These are phyloP conservation scores for Trichoderma pleuroti DNA, from an alignment of 2,329 filamentous ascomycete genomes.

Conservation along the genomic window DNA sequence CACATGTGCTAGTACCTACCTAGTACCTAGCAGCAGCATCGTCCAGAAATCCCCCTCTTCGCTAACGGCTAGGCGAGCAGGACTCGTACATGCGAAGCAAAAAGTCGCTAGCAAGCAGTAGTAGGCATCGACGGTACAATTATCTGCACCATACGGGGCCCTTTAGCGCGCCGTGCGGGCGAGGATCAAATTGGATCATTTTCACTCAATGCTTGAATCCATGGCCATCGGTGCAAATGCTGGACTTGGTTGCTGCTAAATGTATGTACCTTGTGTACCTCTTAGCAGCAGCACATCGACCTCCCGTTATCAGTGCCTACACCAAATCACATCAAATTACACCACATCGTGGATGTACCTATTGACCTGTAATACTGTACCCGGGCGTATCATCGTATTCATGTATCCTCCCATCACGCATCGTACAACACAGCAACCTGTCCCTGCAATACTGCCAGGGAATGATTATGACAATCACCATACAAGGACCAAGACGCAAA, in stretches of 20 bases:
- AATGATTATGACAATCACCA: neutral
- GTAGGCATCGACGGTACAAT: neutral
- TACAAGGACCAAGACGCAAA: too few relatives aligned
- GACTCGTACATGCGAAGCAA: neutral
- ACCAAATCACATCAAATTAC: neutral
- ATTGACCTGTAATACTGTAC: neutral
- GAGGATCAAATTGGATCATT: constrained; percentile 3
- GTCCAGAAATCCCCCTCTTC: neutral
- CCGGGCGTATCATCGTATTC: neutral
- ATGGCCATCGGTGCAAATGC: neutral
- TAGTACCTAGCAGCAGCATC: neutral
- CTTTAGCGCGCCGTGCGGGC: constrained; percentile 12
- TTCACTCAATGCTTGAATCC: neutral
- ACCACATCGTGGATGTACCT: neutral
- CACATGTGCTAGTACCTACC: neutral
- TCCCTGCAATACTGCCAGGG: neutral
- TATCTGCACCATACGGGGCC: neutral
- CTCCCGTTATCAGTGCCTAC: neutral
- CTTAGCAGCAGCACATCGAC: neutral
- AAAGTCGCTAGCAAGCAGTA: neutral
- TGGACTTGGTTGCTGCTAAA: too few relatives aligned
- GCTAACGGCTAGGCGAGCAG: constrained; percentile 1
- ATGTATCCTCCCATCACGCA: neutral
- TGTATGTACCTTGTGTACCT: neutral
- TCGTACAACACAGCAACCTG: neutral